Evolutionary conservation across 345 rosid species (phyloP).

Genomic region (Chamaenerion angustifolium): DNA sequence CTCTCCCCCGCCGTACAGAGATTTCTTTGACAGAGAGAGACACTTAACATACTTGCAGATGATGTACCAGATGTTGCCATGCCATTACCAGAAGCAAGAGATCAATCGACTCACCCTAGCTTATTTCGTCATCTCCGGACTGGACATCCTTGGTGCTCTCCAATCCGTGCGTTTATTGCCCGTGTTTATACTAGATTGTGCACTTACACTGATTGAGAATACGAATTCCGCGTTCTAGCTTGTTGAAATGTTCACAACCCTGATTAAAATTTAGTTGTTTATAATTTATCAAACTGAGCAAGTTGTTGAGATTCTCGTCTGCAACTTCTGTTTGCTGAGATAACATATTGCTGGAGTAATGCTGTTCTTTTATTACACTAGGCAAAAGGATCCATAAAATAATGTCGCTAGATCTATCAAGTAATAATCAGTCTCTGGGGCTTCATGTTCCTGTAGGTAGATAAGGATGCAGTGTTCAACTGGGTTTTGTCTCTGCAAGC

Average conservation of each 20-base stretch:
- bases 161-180: conserved; percentile 28
- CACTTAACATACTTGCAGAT: conserved; percentile 53
- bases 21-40: conserved; percentile 35
- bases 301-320: too few relatives aligned
- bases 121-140: conserved; percentile 69
- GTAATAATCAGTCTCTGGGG: not conserved
- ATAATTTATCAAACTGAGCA: too few relatives aligned
- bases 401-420: too few relatives aligned
- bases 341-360: too few relatives aligned
- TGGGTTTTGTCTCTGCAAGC: conserved; percentile 86
- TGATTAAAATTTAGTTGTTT: too few relatives aligned
- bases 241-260: too few relatives aligned
- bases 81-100: conserved; percentile 67
- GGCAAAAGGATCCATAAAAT: too few relatives aligned
- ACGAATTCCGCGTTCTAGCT: too few relatives aligned
- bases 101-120: conserved; percentile 81
- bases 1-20: conserved; percentile 7
- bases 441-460: conserved; percentile 11
- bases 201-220: too few relatives aligned
- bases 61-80: conserved; percentile 74
- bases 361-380: too few relatives aligned
- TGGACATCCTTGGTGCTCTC: conserved; percentile 51
- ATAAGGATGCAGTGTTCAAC: conserved; percentile 36
- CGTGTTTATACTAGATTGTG: not conserved
- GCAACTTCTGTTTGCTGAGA: too few relatives aligned